Evolutionary conservation across 768 basidiomycete species (phyloP), one percentile per base, ranked within the genome.

Genomic region (Chalciporus sphaerocephalus): DNA sequence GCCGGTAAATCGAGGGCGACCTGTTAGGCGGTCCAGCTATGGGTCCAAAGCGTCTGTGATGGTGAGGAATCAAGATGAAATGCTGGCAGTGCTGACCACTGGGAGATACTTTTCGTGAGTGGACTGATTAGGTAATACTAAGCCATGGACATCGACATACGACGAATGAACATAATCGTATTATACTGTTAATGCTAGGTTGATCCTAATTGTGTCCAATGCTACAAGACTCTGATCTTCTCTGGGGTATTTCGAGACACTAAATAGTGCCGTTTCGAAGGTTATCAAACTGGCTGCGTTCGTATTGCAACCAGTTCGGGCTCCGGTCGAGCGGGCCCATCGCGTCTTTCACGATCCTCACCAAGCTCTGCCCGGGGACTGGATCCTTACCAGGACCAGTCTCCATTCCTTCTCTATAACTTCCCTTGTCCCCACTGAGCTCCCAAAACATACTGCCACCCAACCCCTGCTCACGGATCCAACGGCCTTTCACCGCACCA

Each of bases 371-470:
- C 4, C 90, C 83, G 23, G 81, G 78, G 52, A 85, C 79, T 3
- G 74, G 72, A 21, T 85, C 85, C 65, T 92, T 92, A 2, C 88
- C 89, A 1, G 68, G 73, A 2, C 87, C 86, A 7, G 68, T 66
- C 52, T 91, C 87, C 80, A 90, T 83, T 12, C 79, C 86, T 30
- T 85, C 80, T 41, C 87, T 76, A 23, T 63, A 55, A 5, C 69
- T 68, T 1, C 80, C 80, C 62, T 92, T 91, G 68, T 97, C 95
- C 2, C 90, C 92, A 54, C 85, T 87, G 33, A 95, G 72, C 63
- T 94, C 91, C 91, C 90, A 92, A 55, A 85, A 85, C 96, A 99
- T 99, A 44, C 86, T 87, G 0, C 96, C 96, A 6, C 88, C 90
- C 4, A 98, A 69, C 0, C 80, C 78, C 59, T 85, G 78, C 27